phyloP scores from a whole-genome alignment of 2,329 filamentous ascomycete genomes.

The Venturia nashicola region DNA sequence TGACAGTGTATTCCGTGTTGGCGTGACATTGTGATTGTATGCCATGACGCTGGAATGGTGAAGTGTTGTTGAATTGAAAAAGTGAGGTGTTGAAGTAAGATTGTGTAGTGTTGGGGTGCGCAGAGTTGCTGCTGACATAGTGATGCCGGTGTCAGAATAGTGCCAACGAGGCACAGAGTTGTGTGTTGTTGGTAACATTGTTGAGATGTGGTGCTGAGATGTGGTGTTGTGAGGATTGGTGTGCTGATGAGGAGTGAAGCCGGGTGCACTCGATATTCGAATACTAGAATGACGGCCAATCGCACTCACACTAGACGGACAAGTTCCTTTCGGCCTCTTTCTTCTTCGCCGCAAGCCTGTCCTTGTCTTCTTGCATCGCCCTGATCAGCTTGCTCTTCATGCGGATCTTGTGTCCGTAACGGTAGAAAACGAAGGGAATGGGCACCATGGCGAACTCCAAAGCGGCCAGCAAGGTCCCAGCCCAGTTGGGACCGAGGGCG shows the following conservation, averaged over 20 bases:
- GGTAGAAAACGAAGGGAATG: conserved; percentile 69
- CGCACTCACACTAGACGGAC: background rate
- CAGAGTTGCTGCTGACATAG: background rate
- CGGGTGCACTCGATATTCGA: too few relatives aligned
- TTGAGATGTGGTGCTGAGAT: background rate
- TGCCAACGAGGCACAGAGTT: background rate
- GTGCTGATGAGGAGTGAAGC: background rate
- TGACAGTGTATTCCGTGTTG: too few relatives aligned
- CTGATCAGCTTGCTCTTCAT: conserved; percentile 42
- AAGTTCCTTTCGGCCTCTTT: background rate
- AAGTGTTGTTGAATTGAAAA: background rate
- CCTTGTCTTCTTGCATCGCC: conserved; percentile 30
- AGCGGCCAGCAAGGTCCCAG: conserved; percentile 61
- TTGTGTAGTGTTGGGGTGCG: background rate
- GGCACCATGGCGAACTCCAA: conserved; percentile 64
- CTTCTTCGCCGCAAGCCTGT: conserved; percentile 28
- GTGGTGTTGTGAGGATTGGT: background rate
- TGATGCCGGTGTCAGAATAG: background rate
- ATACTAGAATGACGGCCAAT: background rate
- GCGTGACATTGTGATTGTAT: too few relatives aligned
- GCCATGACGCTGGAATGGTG: background rate
- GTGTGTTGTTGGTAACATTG: background rate
- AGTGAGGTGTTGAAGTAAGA: too few relatives aligned
- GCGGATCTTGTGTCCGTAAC: conserved; percentile 44
- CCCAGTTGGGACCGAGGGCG: conserved; percentile 62